These are phyloP conservation scores for Leishmania guyanensis DNA, from an alignment of 208 protist genomes.

Conservation along the genomic window DNA sequence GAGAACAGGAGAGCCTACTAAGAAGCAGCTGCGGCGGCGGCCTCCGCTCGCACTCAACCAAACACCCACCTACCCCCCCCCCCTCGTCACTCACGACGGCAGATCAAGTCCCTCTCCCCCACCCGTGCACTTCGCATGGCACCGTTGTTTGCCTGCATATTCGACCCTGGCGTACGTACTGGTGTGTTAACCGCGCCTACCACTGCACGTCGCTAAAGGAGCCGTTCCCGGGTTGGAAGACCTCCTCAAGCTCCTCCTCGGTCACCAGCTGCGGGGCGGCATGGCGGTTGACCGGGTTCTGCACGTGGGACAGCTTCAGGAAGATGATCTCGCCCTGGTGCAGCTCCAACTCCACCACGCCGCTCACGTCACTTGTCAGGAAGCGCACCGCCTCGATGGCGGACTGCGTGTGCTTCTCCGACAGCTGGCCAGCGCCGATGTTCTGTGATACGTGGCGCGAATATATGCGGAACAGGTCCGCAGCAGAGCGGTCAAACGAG, in stretches of 20 bases:
- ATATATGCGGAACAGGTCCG: slow-evolving; percentile 80
- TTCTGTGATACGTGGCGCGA: slow-evolving; percentile 75
- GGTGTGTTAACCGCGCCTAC: slow-evolving; percentile 32
- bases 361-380: slow-evolving; percentile 68
- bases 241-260: slow-evolving; percentile 87
- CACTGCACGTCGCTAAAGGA: slow-evolving; percentile 89
- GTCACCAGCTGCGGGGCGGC: slow-evolving; percentile 51
- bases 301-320: slow-evolving; percentile 80
- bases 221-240: slow-evolving; percentile 85
- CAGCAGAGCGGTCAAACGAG: slow-evolving; percentile 74
- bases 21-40: not conserved
- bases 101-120: not conserved
- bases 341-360: slow-evolving; percentile 87
- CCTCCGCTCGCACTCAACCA: not conserved
- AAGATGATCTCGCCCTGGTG: slow-evolving; percentile 91
- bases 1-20: not conserved
- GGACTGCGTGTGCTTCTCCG: slow-evolving; percentile 87
- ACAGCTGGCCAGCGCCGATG: slow-evolving; percentile 63
- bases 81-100: not conserved
- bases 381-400: slow-evolving; percentile 82
- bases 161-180: not conserved
- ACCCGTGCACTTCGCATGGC: not conserved
- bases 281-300: slow-evolving; percentile 46
- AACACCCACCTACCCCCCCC: no score
- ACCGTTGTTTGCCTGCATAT: not conserved